Evolutionary conservation across 352 stramenopile species (phyloP).

Genomic region (Pythium chondricola): DNA sequence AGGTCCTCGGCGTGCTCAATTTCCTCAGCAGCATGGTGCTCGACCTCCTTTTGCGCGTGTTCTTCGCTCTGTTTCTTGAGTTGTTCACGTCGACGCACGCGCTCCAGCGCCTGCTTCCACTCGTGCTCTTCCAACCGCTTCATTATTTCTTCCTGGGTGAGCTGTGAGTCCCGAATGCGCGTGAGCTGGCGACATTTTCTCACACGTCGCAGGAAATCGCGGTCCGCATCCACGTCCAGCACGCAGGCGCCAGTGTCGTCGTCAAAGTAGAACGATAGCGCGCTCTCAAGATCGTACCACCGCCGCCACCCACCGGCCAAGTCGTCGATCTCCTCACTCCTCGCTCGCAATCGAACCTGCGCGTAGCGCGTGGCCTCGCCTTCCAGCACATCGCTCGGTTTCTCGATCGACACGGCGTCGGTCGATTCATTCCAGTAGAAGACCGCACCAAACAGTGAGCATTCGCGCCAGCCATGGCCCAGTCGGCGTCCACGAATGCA

Average conservation of each 20-base stretch:
- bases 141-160: constrained; percentile 16
- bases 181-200: neutral
- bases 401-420: constrained; percentile 37
- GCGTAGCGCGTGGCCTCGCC: constrained; percentile 50
- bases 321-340: constrained; percentile 66
- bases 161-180: constrained; percentile 14
- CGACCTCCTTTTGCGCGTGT: constrained; percentile 13
- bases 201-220: constrained; percentile 32
- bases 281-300: constrained; percentile 48
- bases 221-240: constrained; percentile 39
- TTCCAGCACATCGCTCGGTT: constrained; percentile 40
- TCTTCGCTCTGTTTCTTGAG: constrained; percentile 19
- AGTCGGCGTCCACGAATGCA: constrained; percentile 31
- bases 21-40: constrained; percentile 16
- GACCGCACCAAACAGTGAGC: constrained; percentile 33
- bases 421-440: constrained; percentile 44
- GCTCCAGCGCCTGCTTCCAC: constrained; percentile 54
- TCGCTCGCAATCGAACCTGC: constrained; percentile 37
- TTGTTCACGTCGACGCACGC: constrained; percentile 32
- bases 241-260: constrained; percentile 56
- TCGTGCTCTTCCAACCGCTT: constrained; percentile 47
- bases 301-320: constrained; percentile 33
- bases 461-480: constrained; percentile 45
- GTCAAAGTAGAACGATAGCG: constrained; percentile 66
- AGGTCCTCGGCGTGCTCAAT: constrained; percentile 28